Conservation (phyloP, 2,329 filamentous ascomycete species). For the Sphaerulina musiva region DNA sequence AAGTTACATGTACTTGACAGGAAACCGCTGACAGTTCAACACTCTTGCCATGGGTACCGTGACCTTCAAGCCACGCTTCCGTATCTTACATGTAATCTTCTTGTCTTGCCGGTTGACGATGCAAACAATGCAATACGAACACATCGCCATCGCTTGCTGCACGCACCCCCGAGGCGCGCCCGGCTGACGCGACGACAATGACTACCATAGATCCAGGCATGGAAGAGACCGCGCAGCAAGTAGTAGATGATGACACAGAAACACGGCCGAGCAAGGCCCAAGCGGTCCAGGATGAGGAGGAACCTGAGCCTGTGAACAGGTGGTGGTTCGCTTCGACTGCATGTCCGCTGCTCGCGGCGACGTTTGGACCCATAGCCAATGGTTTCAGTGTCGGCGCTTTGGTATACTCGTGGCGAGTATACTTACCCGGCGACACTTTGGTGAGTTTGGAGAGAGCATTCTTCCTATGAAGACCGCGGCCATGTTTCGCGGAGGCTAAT, state of each 20-base stretch:
- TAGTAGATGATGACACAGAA: conserved; percentile 42
- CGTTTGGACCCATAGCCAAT: conserved; percentile 36
- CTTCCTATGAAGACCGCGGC: background rate
- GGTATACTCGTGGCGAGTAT: conserved; percentile 50
- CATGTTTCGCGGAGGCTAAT: background rate
- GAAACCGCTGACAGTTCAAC: too few relatives aligned
- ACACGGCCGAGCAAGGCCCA: conserved; percentile 25
- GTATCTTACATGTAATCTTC: background rate
- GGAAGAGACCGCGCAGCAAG: conserved; percentile 44
- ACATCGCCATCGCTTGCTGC: background rate
- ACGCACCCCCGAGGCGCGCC: too few relatives aligned
- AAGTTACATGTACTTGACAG: too few relatives aligned
- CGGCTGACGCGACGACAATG: conserved; percentile 17
- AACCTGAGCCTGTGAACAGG: conserved; percentile 40
- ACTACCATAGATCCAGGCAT: conserved; percentile 44
- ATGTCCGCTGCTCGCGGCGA: conserved; percentile 50
- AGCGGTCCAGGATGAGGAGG: conserved; percentile 34
- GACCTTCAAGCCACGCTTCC: too few relatives aligned
- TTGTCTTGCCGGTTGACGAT: background rate
- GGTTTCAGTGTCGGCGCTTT: conserved; percentile 45
- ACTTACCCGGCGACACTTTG: conserved; percentile 40
- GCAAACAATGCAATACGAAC: background rate
- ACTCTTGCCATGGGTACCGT: too few relatives aligned
- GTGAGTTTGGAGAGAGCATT: conserved; percentile 18
- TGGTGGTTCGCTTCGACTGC: conserved; percentile 59